These are phyloP conservation scores for Heritiera littoralis DNA, from an alignment of 345 rosid species.

Conservation along the genomic window DNA sequence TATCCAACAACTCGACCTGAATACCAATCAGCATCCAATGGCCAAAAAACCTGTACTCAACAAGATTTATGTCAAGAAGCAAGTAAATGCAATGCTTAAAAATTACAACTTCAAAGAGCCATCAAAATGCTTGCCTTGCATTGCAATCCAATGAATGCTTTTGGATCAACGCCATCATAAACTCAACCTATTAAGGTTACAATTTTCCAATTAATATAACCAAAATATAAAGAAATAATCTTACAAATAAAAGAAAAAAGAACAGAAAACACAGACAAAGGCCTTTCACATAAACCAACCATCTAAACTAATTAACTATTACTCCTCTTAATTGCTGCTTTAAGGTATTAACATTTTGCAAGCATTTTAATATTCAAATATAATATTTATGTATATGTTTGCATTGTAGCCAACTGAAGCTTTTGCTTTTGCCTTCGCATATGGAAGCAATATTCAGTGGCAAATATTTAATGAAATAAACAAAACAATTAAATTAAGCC, in stretches of 20 bases:
- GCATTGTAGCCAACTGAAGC: not conserved
- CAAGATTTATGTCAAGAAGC: constrained; percentile 18
- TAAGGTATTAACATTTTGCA: not conserved
- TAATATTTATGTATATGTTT: not conserved
- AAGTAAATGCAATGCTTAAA: not conserved
- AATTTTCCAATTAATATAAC: constrained; percentile 6
- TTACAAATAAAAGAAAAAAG: not conserved
- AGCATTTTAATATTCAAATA: not conserved
- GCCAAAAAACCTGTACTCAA: constrained; percentile 83
- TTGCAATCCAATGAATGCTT: constrained; percentile 59
- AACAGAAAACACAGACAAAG: not conserved
- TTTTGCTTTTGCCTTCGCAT: not conserved
- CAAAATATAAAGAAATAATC: constrained; percentile 9
- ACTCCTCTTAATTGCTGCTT: not conserved
- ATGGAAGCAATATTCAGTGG: not conserved
- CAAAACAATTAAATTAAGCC: not conserved
- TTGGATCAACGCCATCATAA: constrained; percentile 68
- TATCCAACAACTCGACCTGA: constrained; percentile 61
- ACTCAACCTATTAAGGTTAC: constrained; percentile 59
- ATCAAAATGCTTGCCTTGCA: constrained; percentile 73
- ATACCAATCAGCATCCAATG: constrained; percentile 90
- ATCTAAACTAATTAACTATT: not conserved
- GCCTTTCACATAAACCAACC: not conserved
- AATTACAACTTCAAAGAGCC: constrained; percentile 12
- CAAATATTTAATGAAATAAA: not conserved